phyloP scores from a whole-genome alignment of 1,139 yeast genomes.

The Debaryomyces fabryi region DNA sequence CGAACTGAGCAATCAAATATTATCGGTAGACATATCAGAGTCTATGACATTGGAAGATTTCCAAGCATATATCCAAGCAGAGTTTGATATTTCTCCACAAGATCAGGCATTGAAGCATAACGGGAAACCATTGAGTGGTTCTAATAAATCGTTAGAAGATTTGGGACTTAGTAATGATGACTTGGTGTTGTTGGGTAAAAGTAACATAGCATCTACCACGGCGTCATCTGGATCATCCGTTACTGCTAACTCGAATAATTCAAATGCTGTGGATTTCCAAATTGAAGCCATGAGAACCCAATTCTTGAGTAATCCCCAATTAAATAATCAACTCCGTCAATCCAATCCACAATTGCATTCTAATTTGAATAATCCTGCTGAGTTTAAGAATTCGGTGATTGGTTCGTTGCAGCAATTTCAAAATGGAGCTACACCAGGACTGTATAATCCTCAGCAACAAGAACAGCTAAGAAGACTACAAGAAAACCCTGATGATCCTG shows the following conservation, averaged over 20 bases:
- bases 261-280: slow-evolving; percentile 35
- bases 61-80: slow-evolving; percentile 76
- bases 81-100: slow-evolving; percentile 55
- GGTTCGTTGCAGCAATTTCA: slow-evolving; percentile 28
- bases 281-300: slow-evolving; percentile 56
- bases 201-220: slow-evolving; percentile 4
- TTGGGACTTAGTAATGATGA: slow-evolving; percentile 60
- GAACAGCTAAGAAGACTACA: slow-evolving; percentile 54
- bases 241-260: slow-evolving; percentile 19
- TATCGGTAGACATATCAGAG: slow-evolving; percentile 59
- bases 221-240: slow-evolving; percentile 17
- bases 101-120: slow-evolving; percentile 53
- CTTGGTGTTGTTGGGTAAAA: slow-evolving; percentile 43
- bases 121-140: slow-evolving; percentile 41
- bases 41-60: slow-evolving; percentile 70
- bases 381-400: slow-evolving; percentile 52
- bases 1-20: slow-evolving; percentile 31
- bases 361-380: slow-evolving; percentile 52
- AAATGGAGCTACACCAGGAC: slow-evolving; percentile 14
- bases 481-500: slow-evolving; percentile 74
- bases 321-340: slow-evolving; percentile 35
- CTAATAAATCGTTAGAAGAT: slow-evolving; percentile 42
- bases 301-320: slow-evolving; percentile 40
- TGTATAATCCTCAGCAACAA: slow-evolving; percentile 24
- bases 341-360: slow-evolving; percentile 47